Percentiles rank a stretch among this genome's conserved stretches.
These are phyloP conservation scores for Imleria badia DNA, from an alignment of 768 basidiomycete species.

Conservation along the genomic window DNA sequence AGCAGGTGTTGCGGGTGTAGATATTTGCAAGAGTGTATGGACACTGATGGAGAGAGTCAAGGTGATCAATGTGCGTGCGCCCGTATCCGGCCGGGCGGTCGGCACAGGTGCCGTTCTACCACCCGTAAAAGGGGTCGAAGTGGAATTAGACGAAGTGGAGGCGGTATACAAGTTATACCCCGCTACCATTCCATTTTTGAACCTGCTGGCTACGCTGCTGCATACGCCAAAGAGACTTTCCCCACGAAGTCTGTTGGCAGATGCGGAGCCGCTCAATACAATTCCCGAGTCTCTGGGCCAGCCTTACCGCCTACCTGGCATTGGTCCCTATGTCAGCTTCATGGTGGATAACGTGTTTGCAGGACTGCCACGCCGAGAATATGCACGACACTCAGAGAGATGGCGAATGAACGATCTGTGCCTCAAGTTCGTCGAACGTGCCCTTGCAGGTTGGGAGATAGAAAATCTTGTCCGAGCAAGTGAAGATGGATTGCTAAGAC, in stretches of 20 bases:
- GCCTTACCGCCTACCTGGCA: slow-evolving; percentile 76
- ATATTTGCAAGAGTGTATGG: no score
- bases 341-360: slow-evolving; percentile 88
- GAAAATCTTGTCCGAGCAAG: slow-evolving; percentile 63
- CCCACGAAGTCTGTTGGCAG: slow-evolving; percentile 53
- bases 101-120: no score
- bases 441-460: slow-evolving; percentile 78
- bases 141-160: slow-evolving; percentile 92
- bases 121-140: no score
- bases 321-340: slow-evolving; percentile 81
- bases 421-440: slow-evolving; percentile 81
- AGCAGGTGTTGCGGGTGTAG: no score
- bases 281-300: slow-evolving; percentile 80
- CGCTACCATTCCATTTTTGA: slow-evolving; percentile 84
- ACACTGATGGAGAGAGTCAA: no score
- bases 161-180: slow-evolving; percentile 77
- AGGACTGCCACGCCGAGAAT: slow-evolving; percentile 73
- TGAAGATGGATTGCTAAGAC: slow-evolving; percentile 51
- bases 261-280: slow-evolving; percentile 64
- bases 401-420: slow-evolving; percentile 88
- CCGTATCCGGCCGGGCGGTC: no score
- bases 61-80: no score
- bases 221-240: slow-evolving; percentile 78
- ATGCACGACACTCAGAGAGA: slow-evolving; percentile 67
- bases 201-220: slow-evolving; percentile 77